A percentile compares a stretch with the other conserved stretches of the same genome.
Conservation (phyloP, 495 filamentous ascomycete genomes). For the Xylaria venustula region DNA sequence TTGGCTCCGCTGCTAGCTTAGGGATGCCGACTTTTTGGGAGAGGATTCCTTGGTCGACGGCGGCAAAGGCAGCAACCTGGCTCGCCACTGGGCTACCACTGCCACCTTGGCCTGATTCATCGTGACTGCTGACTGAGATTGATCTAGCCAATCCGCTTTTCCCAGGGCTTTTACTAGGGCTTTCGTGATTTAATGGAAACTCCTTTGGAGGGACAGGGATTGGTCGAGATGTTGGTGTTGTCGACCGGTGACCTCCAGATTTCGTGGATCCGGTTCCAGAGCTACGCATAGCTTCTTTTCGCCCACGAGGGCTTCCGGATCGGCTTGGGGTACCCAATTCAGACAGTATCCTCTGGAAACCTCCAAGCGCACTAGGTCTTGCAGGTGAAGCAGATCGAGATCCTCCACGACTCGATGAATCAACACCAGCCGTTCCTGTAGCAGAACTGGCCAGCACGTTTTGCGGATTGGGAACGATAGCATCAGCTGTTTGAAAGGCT, state of each 20-base stretch:
- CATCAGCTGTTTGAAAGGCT: slow-evolving; percentile 59
- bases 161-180: slow-evolving; percentile 15
- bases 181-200: slow-evolving; percentile 22
- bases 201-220: slow-evolving; percentile 30
- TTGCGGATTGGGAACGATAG: slow-evolving; percentile 27
- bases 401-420: slow-evolving; percentile 33
- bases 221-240: slow-evolving; percentile 32
- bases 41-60: slow-evolving; percentile 53
- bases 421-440: slow-evolving; percentile 24
- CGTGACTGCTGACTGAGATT: slow-evolving; percentile 35
- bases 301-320: slow-evolving; percentile 48
- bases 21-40: slow-evolving; percentile 42
- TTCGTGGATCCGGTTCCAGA: slow-evolving; percentile 22
- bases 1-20: slow-evolving; percentile 33
- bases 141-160: slow-evolving; percentile 30
- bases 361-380: slow-evolving; percentile 49
- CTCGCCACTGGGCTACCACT: slow-evolving; percentile 32
- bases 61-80: slow-evolving; percentile 51
- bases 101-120: slow-evolving; percentile 23
- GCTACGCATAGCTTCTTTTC: slow-evolving; percentile 36
- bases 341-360: slow-evolving; percentile 55
- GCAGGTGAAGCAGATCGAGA: slow-evolving; percentile 41
- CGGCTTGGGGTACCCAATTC: slow-evolving; percentile 52
- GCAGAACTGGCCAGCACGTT: slow-evolving; percentile 20
- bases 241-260: slow-evolving; percentile 20